phyloP scores from a whole-genome alignment of 2,329 filamentous ascomycete species.

The Fusarium lyarnte region DNA sequence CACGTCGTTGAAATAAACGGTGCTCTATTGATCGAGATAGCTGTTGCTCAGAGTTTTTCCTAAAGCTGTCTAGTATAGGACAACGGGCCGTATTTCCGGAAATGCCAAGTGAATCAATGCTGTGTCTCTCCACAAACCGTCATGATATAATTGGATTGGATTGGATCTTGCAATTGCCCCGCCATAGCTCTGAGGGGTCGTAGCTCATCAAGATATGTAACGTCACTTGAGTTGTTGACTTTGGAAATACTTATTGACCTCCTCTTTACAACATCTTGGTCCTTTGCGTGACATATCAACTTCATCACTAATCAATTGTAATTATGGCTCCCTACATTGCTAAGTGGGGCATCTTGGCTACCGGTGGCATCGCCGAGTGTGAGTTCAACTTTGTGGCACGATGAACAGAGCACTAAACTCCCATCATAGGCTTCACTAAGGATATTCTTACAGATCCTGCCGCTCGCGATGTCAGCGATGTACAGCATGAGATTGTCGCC shows the following conservation, averaged over 20 bases:
- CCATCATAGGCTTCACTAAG: slow-evolving; percentile 70
- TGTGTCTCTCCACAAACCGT: slow-evolving; percentile 4
- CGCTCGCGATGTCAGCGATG: slow-evolving; percentile 73
- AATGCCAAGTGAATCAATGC: slow-evolving; percentile 25
- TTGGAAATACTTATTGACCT: background rate
- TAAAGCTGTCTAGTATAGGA: background rate
- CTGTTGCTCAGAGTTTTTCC: background rate
- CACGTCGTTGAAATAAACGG: background rate
- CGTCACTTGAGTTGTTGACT: slow-evolving; percentile 9
- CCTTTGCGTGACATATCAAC: background rate
- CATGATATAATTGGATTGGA: slow-evolving; percentile 9
- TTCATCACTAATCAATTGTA: slow-evolving; percentile 5
- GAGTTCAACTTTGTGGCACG: slow-evolving; percentile 36
- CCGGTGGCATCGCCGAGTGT: slow-evolving; percentile 68
- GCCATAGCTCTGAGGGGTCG: slow-evolving; percentile 26
- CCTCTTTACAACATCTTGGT: background rate
- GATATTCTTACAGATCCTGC: slow-evolving; percentile 81
- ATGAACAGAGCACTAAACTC: background rate
- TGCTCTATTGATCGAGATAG: background rate
- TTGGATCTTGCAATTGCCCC: slow-evolving; percentile 15
- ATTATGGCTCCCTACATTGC: slow-evolving; percentile 60
- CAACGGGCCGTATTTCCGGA: slow-evolving; percentile 4
- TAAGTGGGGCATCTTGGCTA: slow-evolving; percentile 70
- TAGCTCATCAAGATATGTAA: slow-evolving; percentile 15
- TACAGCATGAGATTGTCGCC: slow-evolving; percentile 80